Base-by-base conservation (phyloP, 1,139 yeast species). In the Blastobotrys arbuscula region DNA sequence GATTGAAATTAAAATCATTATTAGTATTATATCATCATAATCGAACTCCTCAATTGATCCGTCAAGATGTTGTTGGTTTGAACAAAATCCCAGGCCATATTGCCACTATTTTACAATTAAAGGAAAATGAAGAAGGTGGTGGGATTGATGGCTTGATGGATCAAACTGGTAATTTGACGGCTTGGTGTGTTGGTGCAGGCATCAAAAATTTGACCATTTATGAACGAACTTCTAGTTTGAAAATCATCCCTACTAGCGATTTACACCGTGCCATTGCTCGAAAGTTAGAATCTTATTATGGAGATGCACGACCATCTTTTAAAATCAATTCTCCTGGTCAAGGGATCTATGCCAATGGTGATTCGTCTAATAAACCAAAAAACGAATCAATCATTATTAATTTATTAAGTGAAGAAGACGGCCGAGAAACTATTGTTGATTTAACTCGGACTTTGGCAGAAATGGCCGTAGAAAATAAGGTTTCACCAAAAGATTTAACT, bases 121-220 rank as follows among this genome's bases (percentile, higher is more conserved):
- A 80, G 59, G 78, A 83, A 41, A 92, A 83, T 57, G 94, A 85
- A 61, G 89, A 86, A 52, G 96, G 95, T 23, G 98, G 97, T 1
- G 97, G 97, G 2, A 67, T 84, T 41, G 90, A 84, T 53, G 96
- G 95, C 0, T 72, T 94, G 42, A 72, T 90, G 59, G 80, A 77
- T 57, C 87, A 87, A 59, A 76, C 84, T 19, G 78, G 92, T 49
- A 96, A 89, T 61, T 61, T 90, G 42, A 75, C 82, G 0, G 83
- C 95, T 3, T 92, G 99, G 99, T 76, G 89, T 40, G 67, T 88
- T 20, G 86, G 95, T 41, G 82, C 94, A 8, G 97, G 96, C 1
- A 79, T 90, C 46, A 78, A 81, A 24, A 72, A 73, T 48, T 72
- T 92, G 53, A 75, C 86, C 8, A 72, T 94, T 39, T 94, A 88